Base-by-base conservation (phyloP, 257 asterid species). In the Primulina huaijiensis region DNA sequence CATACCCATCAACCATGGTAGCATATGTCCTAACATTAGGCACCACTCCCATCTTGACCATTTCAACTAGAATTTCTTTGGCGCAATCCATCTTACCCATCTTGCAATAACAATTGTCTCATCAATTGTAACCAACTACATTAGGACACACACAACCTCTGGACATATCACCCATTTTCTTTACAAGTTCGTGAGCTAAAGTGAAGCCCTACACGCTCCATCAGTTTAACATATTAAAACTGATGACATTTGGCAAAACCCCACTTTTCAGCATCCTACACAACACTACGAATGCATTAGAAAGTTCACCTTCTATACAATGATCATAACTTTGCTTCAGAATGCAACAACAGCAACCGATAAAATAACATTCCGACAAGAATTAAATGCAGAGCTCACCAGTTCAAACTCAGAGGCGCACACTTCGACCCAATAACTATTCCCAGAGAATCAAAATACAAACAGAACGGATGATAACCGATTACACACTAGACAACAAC, bases 21-120 rank as follows among this genome's bases (percentile, higher is more conserved):
- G 90, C 95, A 68, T 86, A 92, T 30, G 90, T 86, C 80, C 95
- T 81, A 69, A 80, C 56, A 72, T 89, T 88, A 68, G 95, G 96
- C 80, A 78, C 62, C 66, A 89, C 23, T 35, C 82, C 88, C 77
- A 23, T 70, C 79, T 71, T 60, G 1, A 81, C 71, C 95, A 92
- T 87, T 72, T 82, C 82, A 56, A 63, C 80, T n/a, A 84, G 27
- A 83, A 87, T 67, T 20, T 62, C 75, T 80, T 85, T 88, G 1
- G 90, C 96, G 27, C 46, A 56, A 33, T 55, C 87, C 57, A 50
- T 50, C 57, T 50, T 50, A 17, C 57, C 21, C 57, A 50, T 5
- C 20, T 50, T 50, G 57, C 57, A 50, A 17, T 50, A 50, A 50
- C 96, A 95, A 62, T 92, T 87, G 23, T n/a, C n/a, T n/a, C n/a